phyloP scores from a whole-genome alignment of 805 yeast species.

The Starmerella floris region DNA sequence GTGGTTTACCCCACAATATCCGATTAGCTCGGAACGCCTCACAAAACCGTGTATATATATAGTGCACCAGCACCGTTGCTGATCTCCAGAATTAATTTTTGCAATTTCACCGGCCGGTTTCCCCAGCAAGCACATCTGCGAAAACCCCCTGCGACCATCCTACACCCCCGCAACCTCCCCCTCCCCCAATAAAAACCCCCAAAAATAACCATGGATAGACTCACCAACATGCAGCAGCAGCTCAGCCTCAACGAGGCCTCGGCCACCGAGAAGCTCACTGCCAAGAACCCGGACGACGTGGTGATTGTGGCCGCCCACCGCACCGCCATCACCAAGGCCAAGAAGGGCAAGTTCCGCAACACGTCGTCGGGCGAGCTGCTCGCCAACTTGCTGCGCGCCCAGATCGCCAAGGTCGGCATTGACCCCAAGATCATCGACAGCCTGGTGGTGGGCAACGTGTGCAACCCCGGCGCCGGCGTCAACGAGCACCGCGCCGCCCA shows the following conservation, averaged over 20 bases:
- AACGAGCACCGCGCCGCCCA: conserved; percentile 44
- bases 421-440: conserved; percentile 60
- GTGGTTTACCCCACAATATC: too few species aligned
- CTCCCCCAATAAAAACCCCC: background rate
- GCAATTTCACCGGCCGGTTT: too few species aligned
- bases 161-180: too few species aligned
- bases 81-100: too few species aligned
- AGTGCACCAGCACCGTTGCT: too few species aligned
- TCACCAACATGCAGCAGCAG: conserved; percentile 25
- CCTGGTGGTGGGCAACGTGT: conserved; percentile 79
- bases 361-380: conserved; percentile 69
- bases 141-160: too few species aligned
- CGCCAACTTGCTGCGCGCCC: conserved; percentile 46
- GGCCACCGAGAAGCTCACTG: conserved; percentile 29
- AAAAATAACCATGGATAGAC: conserved; percentile 27
- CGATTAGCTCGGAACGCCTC: too few species aligned
- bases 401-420: conserved; percentile 40
- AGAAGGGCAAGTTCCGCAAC: conserved; percentile 75
- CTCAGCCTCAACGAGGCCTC: conserved; percentile 25
- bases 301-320: conserved; percentile 84
- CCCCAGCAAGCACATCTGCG: too few species aligned
- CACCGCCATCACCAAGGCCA: conserved; percentile 80
- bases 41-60: too few species aligned
- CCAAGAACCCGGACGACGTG: conserved; percentile 72
- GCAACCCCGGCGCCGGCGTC: conserved; percentile 88